phyloP scores from a whole-genome alignment of 331 rosid species.

The Erythrophleum ivorense region DNA sequence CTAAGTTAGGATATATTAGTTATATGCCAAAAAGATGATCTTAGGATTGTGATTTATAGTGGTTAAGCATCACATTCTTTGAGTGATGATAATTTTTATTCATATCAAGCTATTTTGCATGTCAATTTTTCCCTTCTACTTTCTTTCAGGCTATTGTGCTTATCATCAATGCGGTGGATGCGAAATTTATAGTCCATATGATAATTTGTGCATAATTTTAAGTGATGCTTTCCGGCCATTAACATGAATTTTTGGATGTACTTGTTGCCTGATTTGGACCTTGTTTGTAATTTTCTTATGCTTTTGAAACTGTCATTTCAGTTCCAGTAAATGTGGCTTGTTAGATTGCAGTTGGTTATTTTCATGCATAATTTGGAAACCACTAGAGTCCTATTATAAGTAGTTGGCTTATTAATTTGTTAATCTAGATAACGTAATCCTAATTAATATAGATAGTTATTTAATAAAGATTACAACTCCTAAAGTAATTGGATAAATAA shows the following conservation, averaged over 20 bases:
- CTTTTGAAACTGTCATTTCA: no score
- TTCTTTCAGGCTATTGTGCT: not conserved
- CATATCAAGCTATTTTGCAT: not conserved
- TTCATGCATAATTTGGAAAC: no score
- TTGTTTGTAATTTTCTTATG: no score
- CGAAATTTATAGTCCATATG: conserved; percentile 24
- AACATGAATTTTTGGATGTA: conserved; percentile 2
- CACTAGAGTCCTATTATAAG: no score
- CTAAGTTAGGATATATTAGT: conserved; percentile 16
- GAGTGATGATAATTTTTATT: conserved; percentile 18
- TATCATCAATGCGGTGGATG: conserved; percentile 6
- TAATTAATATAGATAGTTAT: no score
- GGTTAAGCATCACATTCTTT: conserved; percentile 21
- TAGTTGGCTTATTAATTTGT: no score
- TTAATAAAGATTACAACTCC: no score
- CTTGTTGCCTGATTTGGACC: not conserved
- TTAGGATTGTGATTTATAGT: conserved; percentile 28
- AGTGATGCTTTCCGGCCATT: not conserved
- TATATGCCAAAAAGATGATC: conserved; percentile 16
- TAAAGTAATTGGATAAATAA: no score
- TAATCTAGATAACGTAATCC: no score
- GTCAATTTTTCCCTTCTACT: not conserved
- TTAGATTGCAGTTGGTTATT: no score
- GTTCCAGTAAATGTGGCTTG: no score
- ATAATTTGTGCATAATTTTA: conserved; percentile 4